Base-by-base conservation (phyloP, 2,329 filamentous ascomycete genomes). In the Fusarium tricinctum region DNA sequence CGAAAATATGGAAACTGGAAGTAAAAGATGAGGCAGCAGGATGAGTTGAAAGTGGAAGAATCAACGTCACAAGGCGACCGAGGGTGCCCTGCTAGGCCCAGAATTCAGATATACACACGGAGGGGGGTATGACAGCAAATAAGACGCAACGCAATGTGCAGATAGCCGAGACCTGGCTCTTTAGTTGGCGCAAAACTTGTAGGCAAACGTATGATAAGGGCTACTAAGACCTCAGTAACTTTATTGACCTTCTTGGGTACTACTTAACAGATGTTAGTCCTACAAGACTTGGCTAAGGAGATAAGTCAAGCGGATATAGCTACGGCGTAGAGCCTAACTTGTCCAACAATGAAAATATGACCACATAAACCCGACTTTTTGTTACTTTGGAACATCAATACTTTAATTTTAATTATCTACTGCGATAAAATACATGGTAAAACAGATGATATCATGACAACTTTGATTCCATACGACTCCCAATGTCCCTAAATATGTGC, bases 361-460 rank as follows among this genome's bases (percentile, higher is more conserved):
- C 20, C 46, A 49, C 32, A 26, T 15, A 19, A 49, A 49, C 15
- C 15, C 15, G 32, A 14, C 9, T 6, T 10, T 26, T 48, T 48
- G 46, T 48, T 48, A 48, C 32, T 49, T 49, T 49, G 32, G 46
- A 49, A 49, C 20, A 38, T 38, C 32, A 49, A 49, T 19, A 38
- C 6, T 38, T 38, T 23, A 3, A n/a, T 49, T 49, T 26, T 38
- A 38, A 26, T 49, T 49, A 49, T 49, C 6, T 49, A 26, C 32
- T 49, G 46, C 32, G 32, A 49, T 38, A 15, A 26, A 38, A 19
- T 26, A 38, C 32, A 49, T 38, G n/a, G 32, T 15, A 26, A 38
- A 38, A 49, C 46, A 38, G 32, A 49, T 49, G 10, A 49, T 19
- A 49, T 38, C 46, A 49, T 49, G 17, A 26, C 32, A 19, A 26